Evolutionary conservation across 2,329 filamentous ascomycete genomes (phyloP).

Genomic region (Paramyrothecium sp.): DNA sequence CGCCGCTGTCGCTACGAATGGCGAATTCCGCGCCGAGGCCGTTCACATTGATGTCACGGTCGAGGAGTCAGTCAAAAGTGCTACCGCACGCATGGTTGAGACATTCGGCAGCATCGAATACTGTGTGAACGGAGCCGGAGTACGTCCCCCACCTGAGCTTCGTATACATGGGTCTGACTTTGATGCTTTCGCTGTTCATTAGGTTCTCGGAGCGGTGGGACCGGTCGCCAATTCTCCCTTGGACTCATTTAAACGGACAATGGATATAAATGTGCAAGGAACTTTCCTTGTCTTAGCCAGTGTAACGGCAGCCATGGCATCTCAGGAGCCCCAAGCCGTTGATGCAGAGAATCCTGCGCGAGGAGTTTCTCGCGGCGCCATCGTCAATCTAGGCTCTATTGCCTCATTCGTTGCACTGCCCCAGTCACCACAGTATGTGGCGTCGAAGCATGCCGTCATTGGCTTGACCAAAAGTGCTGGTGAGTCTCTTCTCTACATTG

Average conservation of each 20-base stretch:
- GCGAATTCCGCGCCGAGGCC: constrained; percentile 3
- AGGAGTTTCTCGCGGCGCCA: constrained; percentile 9
- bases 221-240: constrained; percentile 8
- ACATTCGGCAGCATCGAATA: constrained; percentile 15
- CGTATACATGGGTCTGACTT: neutral
- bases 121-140: constrained; percentile 13
- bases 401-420: constrained; percentile 12
- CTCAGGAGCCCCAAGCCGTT: constrained; percentile 5
- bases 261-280: constrained; percentile 10
- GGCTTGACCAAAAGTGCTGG: constrained; percentile 12
- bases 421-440: constrained; percentile 8
- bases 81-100: constrained; percentile 3
- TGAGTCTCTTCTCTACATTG: neutral
- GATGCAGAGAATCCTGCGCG: neutral
- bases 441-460: constrained; percentile 12
- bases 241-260: constrained; percentile 8
- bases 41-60: constrained; percentile 9
- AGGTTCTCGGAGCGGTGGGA: neutral
- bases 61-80: constrained; percentile 9
- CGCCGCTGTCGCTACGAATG: constrained; percentile 7
- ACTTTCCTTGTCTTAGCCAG: constrained; percentile 7
- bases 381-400: constrained; percentile 11
- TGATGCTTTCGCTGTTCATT: neutral
- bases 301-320: constrained; percentile 7
- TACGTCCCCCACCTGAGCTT: neutral